phyloP scores from a whole-genome alignment of 306 rosid species.

The Betula pendula region DNA sequence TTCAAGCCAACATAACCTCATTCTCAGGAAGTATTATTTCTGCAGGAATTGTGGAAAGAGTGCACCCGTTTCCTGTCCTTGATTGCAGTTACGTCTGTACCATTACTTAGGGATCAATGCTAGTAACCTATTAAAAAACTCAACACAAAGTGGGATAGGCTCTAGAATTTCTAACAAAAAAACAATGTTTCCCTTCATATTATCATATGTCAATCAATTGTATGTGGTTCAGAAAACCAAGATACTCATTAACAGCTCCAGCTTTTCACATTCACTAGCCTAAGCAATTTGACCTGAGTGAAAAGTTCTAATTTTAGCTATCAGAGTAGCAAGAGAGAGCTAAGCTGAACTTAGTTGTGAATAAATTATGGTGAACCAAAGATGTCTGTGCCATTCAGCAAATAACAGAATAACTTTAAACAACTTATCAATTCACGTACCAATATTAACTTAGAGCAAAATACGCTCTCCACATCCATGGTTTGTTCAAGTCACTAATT shows the following conservation, averaged over 20 bases:
- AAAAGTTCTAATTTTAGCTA: neutral
- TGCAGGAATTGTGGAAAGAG: neutral
- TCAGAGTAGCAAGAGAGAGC: neutral
- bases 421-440: neutral
- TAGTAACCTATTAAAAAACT: neutral
- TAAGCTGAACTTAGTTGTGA: neutral
- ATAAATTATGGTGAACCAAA: no score
- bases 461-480: neutral
- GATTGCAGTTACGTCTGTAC: neutral
- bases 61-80: neutral
- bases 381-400: neutral
- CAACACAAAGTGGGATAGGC: neutral
- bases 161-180: neutral
- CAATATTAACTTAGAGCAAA: neutral
- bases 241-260: conserved; percentile 3
- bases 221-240: neutral
- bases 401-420: neutral
- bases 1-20: neutral
- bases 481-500: neutral
- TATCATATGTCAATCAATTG: neutral
- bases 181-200: neutral
- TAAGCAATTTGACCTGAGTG: neutral
- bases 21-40: neutral
- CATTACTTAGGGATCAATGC: neutral
- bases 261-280: neutral